Conservation (phyloP, 345 rosid genomes). For the Sisymbrium altissimum region DNA sequence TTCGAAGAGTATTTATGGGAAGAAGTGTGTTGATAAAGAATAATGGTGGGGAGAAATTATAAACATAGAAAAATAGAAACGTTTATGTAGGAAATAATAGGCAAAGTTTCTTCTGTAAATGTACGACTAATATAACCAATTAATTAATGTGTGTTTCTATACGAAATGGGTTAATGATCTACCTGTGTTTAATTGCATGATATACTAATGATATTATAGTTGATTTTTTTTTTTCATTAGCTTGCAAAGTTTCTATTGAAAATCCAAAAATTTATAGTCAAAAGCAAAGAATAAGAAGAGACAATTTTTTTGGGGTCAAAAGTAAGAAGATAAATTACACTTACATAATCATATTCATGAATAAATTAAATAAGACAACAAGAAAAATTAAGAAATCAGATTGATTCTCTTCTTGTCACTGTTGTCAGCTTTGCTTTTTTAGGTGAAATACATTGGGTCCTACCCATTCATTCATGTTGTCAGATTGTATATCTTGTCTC, state of each 20-base stretch:
- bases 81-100: not conserved
- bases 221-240: not conserved
- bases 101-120: not conserved
- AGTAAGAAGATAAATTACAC: not conserved
- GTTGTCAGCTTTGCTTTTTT: slow-evolving; percentile 4
- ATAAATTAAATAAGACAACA: not conserved
- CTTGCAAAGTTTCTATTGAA: not conserved
- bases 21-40: slow-evolving; percentile 14
- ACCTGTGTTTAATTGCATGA: not conserved
- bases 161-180: not conserved
- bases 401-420: slow-evolving; percentile 26
- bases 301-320: no score
- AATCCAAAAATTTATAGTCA: not conserved
- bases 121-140: not conserved
- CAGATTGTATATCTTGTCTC: not conserved
- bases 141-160: not conserved
- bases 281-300: no score
- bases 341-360: not conserved
- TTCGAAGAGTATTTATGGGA: slow-evolving; percentile 40
- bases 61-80: not conserved
- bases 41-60: not conserved
- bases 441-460: slow-evolving; percentile 20
- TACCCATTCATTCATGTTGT: not conserved
- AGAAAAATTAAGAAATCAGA: not conserved
- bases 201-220: not conserved